A percentile compares a stretch with the other conserved stretches of the same genome.
These are phyloP conservation scores for Pyrus communis DNA, from an alignment of 306 rosid genomes.

Conservation along the genomic window DNA sequence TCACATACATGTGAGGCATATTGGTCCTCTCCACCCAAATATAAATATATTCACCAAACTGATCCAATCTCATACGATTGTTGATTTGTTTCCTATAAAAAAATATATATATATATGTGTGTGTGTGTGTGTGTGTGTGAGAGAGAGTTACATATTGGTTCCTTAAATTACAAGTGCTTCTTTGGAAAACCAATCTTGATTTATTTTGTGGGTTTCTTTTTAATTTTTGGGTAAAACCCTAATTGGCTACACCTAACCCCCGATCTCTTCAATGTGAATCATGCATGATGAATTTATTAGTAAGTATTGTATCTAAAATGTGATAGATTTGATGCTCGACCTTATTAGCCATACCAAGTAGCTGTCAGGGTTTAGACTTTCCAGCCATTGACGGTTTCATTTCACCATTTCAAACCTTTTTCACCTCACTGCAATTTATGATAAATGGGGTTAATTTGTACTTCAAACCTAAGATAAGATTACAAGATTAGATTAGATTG, in stretches of 20 bases:
- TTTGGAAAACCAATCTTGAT: background rate
- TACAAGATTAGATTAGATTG: constrained; percentile 2
- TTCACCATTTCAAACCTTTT: constrained; percentile 18
- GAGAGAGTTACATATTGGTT: too few relatives aligned
- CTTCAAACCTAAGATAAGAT: constrained; percentile 12
- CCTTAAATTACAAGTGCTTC: background rate
- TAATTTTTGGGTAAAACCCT: background rate
- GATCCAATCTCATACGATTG: background rate
- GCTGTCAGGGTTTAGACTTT: constrained; percentile 20
- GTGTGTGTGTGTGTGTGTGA: too few relatives aligned
- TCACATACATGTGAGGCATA: background rate
- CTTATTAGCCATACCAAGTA: constrained; percentile 13
- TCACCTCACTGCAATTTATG: background rate
- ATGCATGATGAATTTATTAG: background rate
- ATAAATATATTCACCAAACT: background rate
- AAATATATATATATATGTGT: background rate
- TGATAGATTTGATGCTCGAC: constrained; percentile 30
- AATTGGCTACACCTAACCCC: background rate
- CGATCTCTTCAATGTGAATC: too few relatives aligned
- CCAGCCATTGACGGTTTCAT: constrained; percentile 33
- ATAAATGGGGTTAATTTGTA: background rate
- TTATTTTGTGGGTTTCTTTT: background rate
- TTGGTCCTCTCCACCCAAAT: background rate
- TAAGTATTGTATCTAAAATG: constrained; percentile 4
- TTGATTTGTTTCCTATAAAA: background rate